These are phyloP conservation scores for Amanita phalloides DNA, from an alignment of 768 basidiomycete species.

Conservation along the genomic window DNA sequence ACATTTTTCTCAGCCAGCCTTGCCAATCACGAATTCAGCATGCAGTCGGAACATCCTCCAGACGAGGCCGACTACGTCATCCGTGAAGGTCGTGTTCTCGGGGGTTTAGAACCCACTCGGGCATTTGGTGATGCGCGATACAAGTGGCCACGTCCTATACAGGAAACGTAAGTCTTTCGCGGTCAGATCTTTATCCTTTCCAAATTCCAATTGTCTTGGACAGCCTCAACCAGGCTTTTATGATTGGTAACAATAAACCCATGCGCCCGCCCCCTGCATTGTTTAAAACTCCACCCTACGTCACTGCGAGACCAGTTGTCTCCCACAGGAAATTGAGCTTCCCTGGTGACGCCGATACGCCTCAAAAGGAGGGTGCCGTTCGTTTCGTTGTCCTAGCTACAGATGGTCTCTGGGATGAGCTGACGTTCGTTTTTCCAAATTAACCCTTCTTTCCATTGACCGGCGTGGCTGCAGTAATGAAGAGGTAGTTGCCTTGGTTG, in stretches of 20 bases:
- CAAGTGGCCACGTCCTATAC: conserved; percentile 72
- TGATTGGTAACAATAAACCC: conserved; percentile 47
- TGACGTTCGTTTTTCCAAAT: conserved; percentile 25
- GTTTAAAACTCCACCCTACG: conserved; percentile 89
- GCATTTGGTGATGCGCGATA: conserved; percentile 88
- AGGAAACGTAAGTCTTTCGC: conserved; percentile 45
- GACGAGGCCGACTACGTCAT: conserved; percentile 69
- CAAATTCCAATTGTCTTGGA: neutral
- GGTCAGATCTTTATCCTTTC: neutral
- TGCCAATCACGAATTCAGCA: conserved; percentile 25
- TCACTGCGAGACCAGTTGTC: conserved; percentile 74
- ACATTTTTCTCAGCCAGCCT: neutral
- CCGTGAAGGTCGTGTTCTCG: conserved; percentile 71
- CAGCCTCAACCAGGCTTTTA: conserved; percentile 49
- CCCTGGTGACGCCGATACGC: conserved; percentile 20
- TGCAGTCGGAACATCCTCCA: conserved; percentile 74
- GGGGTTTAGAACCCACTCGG: conserved; percentile 77
- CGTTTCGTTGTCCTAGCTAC: conserved; percentile 88
- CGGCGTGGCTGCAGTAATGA: conserved; percentile 43
- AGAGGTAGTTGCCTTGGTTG: conserved; percentile 82
- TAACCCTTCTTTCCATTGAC: neutral
- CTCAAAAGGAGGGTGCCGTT: conserved; percentile 24
- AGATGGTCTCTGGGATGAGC: conserved; percentile 70
- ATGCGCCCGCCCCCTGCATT: conserved; percentile 49
- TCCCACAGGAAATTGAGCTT: conserved; percentile 64